A percentile compares a stretch with the other conserved stretches of the same genome.
Conservation (phyloP, 345 rosid species). For the Eucalyptus coolabah region DNA sequence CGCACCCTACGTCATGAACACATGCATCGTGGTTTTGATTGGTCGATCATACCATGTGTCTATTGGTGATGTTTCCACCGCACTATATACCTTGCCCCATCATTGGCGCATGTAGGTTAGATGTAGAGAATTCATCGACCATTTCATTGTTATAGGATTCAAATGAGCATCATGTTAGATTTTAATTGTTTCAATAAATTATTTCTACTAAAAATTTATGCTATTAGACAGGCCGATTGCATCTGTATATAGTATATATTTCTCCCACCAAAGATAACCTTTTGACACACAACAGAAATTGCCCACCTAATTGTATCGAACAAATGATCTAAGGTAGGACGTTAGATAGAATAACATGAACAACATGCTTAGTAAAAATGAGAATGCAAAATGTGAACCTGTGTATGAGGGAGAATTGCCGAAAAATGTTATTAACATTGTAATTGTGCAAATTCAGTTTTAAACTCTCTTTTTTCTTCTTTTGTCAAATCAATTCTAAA, state of each 20-base stretch:
- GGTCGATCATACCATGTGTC: background rate
- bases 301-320: background rate
- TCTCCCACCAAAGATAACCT: background rate
- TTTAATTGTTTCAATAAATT: background rate
- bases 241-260: background rate
- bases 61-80: background rate
- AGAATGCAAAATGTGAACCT: background rate
- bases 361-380: background rate
- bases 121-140: background rate
- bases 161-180: background rate
- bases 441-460: fast-evolving
- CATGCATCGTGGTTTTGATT: background rate
- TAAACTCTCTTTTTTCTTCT: no score
- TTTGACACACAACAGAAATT: background rate
- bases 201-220: background rate
- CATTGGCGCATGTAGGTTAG: background rate
- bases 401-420: background rate
- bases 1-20: background rate
- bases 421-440: no score
- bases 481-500: no score
- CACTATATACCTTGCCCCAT: background rate
- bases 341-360: background rate
- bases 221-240: background rate
- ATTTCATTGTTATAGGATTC: background rate
- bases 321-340: background rate